Percentiles rank a stretch among this genome's conserved stretches.
phyloP scores from a whole-genome alignment of 768 basidiomycete species.

The Macrolepiota dolichaula region DNA sequence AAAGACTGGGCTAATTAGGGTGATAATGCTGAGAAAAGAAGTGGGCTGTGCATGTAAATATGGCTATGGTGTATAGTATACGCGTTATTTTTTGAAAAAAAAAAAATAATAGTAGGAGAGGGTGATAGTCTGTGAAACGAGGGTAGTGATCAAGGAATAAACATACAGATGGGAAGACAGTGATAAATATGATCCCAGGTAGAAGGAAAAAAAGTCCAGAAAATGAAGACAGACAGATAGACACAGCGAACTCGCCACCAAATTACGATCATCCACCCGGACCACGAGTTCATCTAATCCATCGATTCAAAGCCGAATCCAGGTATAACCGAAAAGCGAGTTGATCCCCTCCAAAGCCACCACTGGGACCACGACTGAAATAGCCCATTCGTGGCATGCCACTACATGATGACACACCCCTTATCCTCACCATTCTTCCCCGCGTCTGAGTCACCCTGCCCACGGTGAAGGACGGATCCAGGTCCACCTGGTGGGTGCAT shows the following conservation, averaged over 20 bases:
- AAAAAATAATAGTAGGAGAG: background rate
- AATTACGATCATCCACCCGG: background rate
- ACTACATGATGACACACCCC: slow-evolving; percentile 89
- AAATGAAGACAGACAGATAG: background rate
- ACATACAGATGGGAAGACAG: background rate
- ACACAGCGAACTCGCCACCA: background rate
- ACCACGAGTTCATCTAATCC: background rate
- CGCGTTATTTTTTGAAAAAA: background rate
- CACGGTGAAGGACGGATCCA: slow-evolving; percentile 59
- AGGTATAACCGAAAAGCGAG: background rate
- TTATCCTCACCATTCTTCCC: slow-evolving; percentile 50
- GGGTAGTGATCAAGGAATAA: slow-evolving; percentile 2
- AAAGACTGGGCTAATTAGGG: background rate
- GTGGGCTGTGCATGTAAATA: background rate
- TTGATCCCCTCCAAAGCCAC: background rate
- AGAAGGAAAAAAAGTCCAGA: background rate
- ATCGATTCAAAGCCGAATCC: background rate
- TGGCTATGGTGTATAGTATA: background rate
- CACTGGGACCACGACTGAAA: background rate
- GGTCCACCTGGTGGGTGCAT: slow-evolving; percentile 57
- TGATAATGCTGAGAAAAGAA: background rate
- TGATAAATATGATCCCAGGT: slow-evolving; percentile 8
- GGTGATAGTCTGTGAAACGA: background rate
- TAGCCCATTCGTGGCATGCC: slow-evolving; percentile 14
- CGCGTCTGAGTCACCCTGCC: slow-evolving; percentile 31